A percentile compares a stretch with the other conserved stretches of the same genome.
phyloP scores from a whole-genome alignment of 208 protist genomes.

The Leishmania aethiopica region DNA sequence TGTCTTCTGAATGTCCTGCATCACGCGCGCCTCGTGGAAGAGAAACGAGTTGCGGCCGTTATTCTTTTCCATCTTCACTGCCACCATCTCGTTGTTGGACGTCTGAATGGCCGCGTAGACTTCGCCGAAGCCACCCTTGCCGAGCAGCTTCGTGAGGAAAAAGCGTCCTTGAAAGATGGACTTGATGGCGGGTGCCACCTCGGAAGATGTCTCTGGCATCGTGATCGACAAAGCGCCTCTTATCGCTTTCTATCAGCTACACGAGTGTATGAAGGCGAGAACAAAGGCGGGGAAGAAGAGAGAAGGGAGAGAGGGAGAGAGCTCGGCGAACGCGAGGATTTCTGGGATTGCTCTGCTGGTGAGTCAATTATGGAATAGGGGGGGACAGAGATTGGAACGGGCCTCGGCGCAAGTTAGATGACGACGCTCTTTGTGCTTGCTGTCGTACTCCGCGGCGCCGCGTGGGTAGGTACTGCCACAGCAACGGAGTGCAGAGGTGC shows the following conservation, averaged over 20 bases:
- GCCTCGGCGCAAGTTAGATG: background rate
- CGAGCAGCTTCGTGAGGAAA: constrained; percentile 83
- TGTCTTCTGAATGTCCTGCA: constrained; percentile 81
- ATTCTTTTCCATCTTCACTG: constrained; percentile 81
- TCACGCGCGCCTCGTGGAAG: constrained; percentile 97
- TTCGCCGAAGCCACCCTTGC: constrained; percentile 98
- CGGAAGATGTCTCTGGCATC: constrained; percentile 32
- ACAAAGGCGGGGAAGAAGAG: background rate
- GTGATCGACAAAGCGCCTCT: background rate
- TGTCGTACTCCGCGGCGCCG: background rate
- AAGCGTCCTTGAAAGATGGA: constrained; percentile 78
- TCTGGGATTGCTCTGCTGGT: background rate
- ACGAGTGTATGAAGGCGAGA: background rate
- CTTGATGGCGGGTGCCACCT: constrained; percentile 22
- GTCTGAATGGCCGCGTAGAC: constrained; percentile 92
- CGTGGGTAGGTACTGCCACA: background rate
- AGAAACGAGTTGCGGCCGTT: constrained; percentile 95
- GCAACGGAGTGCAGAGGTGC: background rate
- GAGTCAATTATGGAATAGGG: background rate
- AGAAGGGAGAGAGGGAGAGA: background rate
- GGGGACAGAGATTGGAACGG: background rate
- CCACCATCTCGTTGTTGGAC: constrained; percentile 60
- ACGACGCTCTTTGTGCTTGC: background rate
- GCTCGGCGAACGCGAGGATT: background rate
- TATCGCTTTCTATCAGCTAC: background rate